A percentile compares a stretch with the other conserved stretches of the same genome.
phyloP scores from a whole-genome alignment of 169 alveolate genomes.

The Plasmodium ovale region DNA sequence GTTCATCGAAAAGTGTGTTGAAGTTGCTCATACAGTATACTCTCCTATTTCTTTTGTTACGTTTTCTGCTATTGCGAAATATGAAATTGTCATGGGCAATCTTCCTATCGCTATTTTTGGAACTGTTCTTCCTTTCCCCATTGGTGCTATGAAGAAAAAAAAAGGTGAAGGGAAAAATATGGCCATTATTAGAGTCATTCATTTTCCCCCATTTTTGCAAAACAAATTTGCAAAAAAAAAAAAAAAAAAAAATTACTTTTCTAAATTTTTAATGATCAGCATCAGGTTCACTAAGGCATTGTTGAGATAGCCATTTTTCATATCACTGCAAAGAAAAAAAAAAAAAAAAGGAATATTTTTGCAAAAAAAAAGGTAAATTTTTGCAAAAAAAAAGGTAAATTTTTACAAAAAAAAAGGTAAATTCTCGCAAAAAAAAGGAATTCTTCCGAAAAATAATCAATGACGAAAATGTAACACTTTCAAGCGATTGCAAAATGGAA shows the following conservation, averaged over 20 bases:
- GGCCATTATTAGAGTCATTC: background rate
- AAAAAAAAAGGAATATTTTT: background rate
- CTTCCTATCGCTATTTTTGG: background rate
- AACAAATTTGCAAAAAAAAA: background rate
- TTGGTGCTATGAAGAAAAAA: background rate
- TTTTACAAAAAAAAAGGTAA: too few relatives aligned
- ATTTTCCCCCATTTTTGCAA: background rate
- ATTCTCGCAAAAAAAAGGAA: too few relatives aligned
- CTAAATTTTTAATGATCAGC: conserved; percentile 8
- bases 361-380: too few relatives aligned
- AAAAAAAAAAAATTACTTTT: conserved; percentile 11
- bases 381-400: too few relatives aligned
- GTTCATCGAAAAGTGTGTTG: conserved; percentile 44
- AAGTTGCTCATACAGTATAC: conserved; percentile 33
- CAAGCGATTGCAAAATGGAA: background rate
- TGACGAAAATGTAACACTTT: too few relatives aligned
- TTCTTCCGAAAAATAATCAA: too few relatives aligned
- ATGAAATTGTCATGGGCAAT: conserved; percentile 27
- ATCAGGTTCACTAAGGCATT: conserved; percentile 52
- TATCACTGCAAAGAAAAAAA: conserved; percentile 14
- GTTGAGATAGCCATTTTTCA: conserved; percentile 42
- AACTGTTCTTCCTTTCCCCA: background rate
- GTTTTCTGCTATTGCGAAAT: background rate
- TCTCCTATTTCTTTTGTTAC: conserved; percentile 6
- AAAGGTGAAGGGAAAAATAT: background rate